Evolutionary conservation across 495 filamentous ascomycete genomes (phyloP), one percentile per base, ranked within the genome.

Genomic region (Oleoguttula mirabilis): DNA sequence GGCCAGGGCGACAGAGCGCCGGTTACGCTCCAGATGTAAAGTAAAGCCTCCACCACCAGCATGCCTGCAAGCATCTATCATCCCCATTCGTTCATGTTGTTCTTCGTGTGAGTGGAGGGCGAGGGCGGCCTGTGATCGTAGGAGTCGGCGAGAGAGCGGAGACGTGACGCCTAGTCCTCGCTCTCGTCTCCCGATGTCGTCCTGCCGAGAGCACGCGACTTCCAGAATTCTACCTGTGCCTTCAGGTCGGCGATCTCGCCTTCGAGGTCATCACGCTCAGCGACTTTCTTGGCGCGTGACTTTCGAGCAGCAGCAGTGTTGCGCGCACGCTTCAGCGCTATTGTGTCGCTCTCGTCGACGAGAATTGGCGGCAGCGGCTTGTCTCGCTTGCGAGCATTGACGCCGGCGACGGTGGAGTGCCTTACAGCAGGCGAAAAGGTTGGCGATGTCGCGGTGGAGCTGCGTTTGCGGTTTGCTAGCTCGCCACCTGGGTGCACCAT

Each of bases 281-380:
- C 66, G 6, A 83, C 67, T 63, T 90, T 88, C 51, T 84, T 79
- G 46, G 83, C 76, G 10, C 90, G 82, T 28, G 88, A 95, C 62
- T 95, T 95, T 32, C 90, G 84, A 48, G 90, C 90, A 33, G 90
- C 90, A 62, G 88, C 70, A 11, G 90, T 98, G 62, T 98, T 98
- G 43, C 88, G 79, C 24, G 88, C 88, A 49, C 90, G 85, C 73
- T 95, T 96, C 68, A 84, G 73, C 8, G 84, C 84, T 11, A 83
- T 60, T 0, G 64, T 63, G 54, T 88, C 82, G 23, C 56, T 60
- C 0, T 80, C 79, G 55, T 95, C 88, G 23, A 83, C 69, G 20
- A 69, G 64, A 58, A 96, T 84, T 6, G 83, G 80, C 39, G 82
- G 80, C 19, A 94, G 70, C 30, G 83, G 79, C 67, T 85, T 86